Percentiles rank a stretch among this genome's conserved stretches.
These are phyloP conservation scores for Circinella minor DNA, from an alignment of 371 early-diverging fungal species.

Conservation along the genomic window DNA sequence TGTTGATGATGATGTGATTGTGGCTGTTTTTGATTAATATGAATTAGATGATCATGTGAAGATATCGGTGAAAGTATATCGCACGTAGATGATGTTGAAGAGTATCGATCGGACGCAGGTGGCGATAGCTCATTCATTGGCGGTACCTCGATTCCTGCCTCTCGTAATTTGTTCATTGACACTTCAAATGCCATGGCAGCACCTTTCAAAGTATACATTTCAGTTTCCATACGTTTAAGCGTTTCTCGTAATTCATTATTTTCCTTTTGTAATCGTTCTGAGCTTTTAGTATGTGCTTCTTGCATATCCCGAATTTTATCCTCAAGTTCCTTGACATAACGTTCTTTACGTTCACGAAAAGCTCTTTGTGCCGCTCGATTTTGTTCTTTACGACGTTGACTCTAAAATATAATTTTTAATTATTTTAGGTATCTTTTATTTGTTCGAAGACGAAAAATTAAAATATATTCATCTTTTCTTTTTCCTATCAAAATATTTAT, in stretches of 20 bases:
- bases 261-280: conserved; percentile 21
- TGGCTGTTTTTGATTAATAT: conserved; percentile 2
- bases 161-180: conserved; percentile 28
- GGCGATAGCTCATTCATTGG: conserved; percentile 14
- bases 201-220: conserved; percentile 32
- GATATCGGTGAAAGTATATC: neutral
- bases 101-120: conserved; percentile 14
- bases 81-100: neutral
- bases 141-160: conserved; percentile 23
- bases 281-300: conserved; percentile 26
- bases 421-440: conserved; percentile 3
- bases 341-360: conserved; percentile 69
- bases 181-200: conserved; percentile 31
- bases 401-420: neutral
- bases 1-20: conserved; percentile 5
- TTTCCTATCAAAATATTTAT: too few relatives aligned
- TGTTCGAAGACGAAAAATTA: neutral
- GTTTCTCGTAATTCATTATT: conserved; percentile 22
- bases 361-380: conserved; percentile 74
- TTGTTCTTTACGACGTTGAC: conserved; percentile 41
- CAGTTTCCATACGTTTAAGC: conserved; percentile 30
- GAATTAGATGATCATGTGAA: neutral
- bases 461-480: neutral
- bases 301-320: conserved; percentile 59
- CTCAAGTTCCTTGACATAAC: conserved; percentile 66